Conservation (phyloP, 1,139 yeast species). For the Candida labiduridarum region DNA sequence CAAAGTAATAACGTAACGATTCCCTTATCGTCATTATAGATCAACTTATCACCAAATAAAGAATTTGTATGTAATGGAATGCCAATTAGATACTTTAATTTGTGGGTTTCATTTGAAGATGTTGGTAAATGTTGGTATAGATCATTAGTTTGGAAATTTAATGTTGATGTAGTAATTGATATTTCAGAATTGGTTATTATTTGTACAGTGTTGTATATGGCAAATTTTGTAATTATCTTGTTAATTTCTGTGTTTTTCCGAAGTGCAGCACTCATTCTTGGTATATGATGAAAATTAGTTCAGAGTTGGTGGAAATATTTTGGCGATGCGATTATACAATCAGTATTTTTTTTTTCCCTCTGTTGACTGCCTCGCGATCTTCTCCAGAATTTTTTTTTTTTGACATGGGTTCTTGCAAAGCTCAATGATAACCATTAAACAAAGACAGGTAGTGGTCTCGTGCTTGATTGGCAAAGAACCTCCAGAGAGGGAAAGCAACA, state of each 20-base stretch:
- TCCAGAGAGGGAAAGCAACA: no score
- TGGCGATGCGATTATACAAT: no score
- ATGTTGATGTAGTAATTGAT: not conserved
- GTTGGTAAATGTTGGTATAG: not conserved
- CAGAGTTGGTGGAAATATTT: no score
- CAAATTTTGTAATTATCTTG: conserved; percentile 4
- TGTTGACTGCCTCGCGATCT: no score
- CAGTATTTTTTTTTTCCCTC: no score
- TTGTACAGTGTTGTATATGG: conserved; percentile 7
- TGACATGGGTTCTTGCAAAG: no score
- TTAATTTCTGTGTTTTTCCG: not conserved
- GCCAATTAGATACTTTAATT: not conserved
- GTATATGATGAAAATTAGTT: no score
- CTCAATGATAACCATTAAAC: no score
- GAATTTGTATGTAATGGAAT: not conserved
- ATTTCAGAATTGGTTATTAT: conserved; percentile 4
- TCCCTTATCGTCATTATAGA: not conserved
- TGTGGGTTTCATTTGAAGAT: not conserved
- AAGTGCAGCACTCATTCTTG: no score
- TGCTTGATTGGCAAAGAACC: no score
- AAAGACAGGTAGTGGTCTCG: no score
- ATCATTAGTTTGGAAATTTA: not conserved
- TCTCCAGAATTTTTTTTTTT: no score
- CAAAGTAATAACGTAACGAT: not conserved
- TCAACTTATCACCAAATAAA: not conserved